Percentiles rank a stretch among this genome's conserved stretches.
Conservation (phyloP, 2,329 filamentous ascomycete species). For the Pseudogymnoascus sp. region DNA sequence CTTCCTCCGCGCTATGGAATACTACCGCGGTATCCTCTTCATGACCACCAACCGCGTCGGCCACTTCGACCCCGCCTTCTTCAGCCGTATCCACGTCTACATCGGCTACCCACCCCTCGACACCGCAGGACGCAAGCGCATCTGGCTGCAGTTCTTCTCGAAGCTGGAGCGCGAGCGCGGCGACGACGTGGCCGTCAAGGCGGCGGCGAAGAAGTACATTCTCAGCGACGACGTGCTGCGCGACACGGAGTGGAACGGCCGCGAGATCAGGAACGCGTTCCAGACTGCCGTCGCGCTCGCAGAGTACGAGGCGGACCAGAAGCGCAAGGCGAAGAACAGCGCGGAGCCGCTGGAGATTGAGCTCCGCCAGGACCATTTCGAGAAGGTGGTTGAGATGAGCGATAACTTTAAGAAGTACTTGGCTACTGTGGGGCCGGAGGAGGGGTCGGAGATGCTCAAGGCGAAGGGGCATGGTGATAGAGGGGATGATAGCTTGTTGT, state of each 20-base stretch:
- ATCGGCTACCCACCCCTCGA: conserved; percentile 26
- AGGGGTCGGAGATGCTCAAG: not conserved
- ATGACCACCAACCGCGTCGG: conserved; percentile 36
- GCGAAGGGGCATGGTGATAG: conserved; percentile 14
- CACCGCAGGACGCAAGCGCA: conserved; percentile 18
- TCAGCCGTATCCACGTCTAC: conserved; percentile 30
- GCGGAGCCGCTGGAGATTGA: conserved; percentile 1
- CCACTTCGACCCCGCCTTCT: conserved; percentile 33
- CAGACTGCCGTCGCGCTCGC: conserved; percentile 22
- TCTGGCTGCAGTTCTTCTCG: conserved; percentile 25
- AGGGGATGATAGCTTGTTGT: conserved; percentile 17
- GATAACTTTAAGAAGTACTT: conserved; percentile 18
- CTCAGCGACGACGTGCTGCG: conserved; percentile 15
- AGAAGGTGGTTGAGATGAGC: conserved; percentile 19
- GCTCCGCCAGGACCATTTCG: conserved; percentile 18
- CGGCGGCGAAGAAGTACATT: conserved; percentile 16
- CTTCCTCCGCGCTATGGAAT: conserved; percentile 34
- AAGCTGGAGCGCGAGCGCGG: conserved; percentile 16
- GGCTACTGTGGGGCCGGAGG: conserved; percentile 11
- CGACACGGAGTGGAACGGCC: conserved; percentile 22
- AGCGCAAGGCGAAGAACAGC: conserved; percentile 2
- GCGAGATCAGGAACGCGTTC: conserved; percentile 23
- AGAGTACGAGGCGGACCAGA: conserved; percentile 16
- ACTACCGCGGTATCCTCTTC: conserved; percentile 36
- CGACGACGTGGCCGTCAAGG: conserved; percentile 13